These are phyloP conservation scores for Suillus ampliporus DNA, from an alignment of 768 basidiomycete genomes.

Conservation along the genomic window DNA sequence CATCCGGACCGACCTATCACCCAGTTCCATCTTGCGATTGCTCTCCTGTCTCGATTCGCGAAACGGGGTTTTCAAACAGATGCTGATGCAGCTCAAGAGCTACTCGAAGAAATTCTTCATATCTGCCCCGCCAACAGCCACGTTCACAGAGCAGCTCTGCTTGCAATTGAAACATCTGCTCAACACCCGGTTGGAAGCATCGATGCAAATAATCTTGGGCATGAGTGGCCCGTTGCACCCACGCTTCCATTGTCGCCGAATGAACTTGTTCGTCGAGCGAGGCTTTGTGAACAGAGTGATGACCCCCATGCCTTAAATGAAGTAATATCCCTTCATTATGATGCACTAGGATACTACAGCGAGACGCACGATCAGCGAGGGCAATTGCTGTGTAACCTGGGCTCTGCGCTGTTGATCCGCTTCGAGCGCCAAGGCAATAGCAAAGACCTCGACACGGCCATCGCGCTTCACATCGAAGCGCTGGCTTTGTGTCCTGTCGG, in stretches of 20 bases:
- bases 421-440: slow-evolving; percentile 14
- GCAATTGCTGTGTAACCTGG: slow-evolving; percentile 19
- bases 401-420: slow-evolving; percentile 9
- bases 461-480: slow-evolving; percentile 12
- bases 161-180: neutral
- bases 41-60: neutral
- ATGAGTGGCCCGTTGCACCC: no score
- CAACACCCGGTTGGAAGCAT: neutral
- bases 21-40: neutral
- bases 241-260: neutral
- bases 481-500: slow-evolving; percentile 15
- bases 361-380: neutral
- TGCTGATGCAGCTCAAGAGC: neutral
- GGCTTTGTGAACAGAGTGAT: neutral
- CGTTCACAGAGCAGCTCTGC: neutral
- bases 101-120: neutral
- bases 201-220: neutral
- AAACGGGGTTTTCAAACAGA: neutral
- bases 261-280: neutral
- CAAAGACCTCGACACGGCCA: slow-evolving; percentile 19
- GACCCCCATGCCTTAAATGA: neutral
- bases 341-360: neutral
- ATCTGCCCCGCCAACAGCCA: neutral
- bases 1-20: neutral
- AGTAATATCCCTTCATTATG: neutral